phyloP scores from a whole-genome alignment of 805 yeast species.

The Ogataea neopini region DNA sequence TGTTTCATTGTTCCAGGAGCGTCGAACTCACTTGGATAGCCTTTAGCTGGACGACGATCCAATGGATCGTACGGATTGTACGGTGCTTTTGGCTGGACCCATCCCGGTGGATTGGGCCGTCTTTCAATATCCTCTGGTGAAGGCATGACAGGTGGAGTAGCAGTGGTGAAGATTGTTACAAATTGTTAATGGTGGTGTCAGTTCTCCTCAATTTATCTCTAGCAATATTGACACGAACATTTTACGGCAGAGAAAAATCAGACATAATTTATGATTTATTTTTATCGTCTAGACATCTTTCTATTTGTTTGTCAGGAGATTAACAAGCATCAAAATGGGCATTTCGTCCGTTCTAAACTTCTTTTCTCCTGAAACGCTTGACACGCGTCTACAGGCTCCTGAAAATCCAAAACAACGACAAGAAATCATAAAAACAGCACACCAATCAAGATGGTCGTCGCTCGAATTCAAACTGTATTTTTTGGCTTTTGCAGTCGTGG shows the following conservation, averaged over 20 bases:
- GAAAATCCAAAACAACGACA: conserved; percentile 35
- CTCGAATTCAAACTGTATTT: conserved; percentile 72
- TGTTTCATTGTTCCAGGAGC: conserved; percentile 61
- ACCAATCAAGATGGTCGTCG: conserved; percentile 68
- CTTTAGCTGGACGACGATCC: conserved; percentile 76
- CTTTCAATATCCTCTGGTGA: conserved; percentile 40
- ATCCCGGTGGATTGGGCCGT: conserved; percentile 74
- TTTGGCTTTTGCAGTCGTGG: conserved; percentile 60
- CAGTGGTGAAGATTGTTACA: neutral
- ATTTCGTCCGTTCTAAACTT: conserved; percentile 29
- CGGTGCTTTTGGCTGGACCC: conserved; percentile 82
- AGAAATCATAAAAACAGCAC: conserved; percentile 33
- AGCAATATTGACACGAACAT: neutral
- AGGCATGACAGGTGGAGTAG: neutral
- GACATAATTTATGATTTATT: too few relatives aligned
- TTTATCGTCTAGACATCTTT: too few relatives aligned
- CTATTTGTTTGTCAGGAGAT: too few relatives aligned
- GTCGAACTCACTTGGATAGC: conserved; percentile 81
- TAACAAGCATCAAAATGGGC: conserved; percentile 1
- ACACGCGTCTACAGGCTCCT: conserved; percentile 49
- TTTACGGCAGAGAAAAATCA: neutral
- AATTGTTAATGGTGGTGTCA: neutral
- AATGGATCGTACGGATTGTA: conserved; percentile 83
- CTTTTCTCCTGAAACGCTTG: conserved; percentile 54
- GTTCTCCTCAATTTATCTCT: neutral